Base-by-base conservation (phyloP, 257 asterid species). In the Rubia yunnanensis region DNA sequence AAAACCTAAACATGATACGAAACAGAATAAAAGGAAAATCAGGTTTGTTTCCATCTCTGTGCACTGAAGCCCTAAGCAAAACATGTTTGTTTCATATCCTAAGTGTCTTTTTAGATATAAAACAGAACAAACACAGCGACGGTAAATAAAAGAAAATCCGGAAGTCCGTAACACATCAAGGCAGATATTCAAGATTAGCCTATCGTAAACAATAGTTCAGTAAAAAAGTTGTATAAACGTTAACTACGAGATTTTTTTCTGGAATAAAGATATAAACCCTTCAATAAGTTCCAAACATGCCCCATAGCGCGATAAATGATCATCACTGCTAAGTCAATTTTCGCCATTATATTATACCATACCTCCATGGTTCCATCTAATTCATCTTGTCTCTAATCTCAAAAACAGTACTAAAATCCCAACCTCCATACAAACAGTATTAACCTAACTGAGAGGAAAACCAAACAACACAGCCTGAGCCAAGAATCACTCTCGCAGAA, bases 1-100 rank as follows among this genome's bases (percentile, higher is more conserved):
- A 60, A 77, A 79, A 46, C 78, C 85, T 81, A 73, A 64, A 57
- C 72, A 35, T 7, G 22, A 49, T 11, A 27, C n/a, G 14, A 56
- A 48, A 44, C 23, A 46, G 24, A 31, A 20, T 66, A 5, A 15
- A 3, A 5, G 34, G 15, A n/a, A n/a, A n/a, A n/a, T n/a, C n/a
- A n/a, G n/a, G n/a, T n/a, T n/a, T n/a, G n/a, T n/a, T n/a, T n/a
- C n/a, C n/a, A n/a, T n/a, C n/a, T n/a, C n/a, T n/a, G n/a, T n/a
- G n/a, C n/a, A n/a, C n/a, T n/a, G n/a, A n/a, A n/a, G n/a, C n/a
- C n/a, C n/a, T n/a, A n/a, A n/a, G n/a, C n/a, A n/a, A n/a, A n/a
- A n/a, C n/a, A n/a, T n/a, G n/a, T n/a, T n/a, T n/a, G n/a, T n/a
- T n/a, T n/a, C n/a, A n/a, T n/a, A n/a, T n/a, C n/a, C n/a, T n/a